These are phyloP conservation scores for Dendrobium huoshanense DNA, from an alignment of 106 monocot genomes.

Conservation along the genomic window DNA sequence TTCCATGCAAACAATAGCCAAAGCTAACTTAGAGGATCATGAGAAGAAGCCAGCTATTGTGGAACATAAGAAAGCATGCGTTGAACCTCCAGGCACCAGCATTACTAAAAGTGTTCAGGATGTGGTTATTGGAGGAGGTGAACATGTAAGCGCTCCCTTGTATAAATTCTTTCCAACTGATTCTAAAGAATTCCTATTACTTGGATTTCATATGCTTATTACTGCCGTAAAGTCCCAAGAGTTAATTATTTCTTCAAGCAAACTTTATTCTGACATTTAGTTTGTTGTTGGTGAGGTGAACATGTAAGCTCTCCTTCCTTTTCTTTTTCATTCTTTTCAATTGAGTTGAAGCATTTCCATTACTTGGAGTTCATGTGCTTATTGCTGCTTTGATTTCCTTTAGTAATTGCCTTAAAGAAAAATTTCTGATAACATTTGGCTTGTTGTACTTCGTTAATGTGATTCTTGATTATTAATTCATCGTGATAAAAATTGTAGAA, in stretches of 20 bases:
- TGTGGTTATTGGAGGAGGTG: conserved; percentile 70
- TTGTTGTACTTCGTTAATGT: too few species aligned
- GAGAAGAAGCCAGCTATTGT: conserved; percentile 27
- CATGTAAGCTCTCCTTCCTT: too few species aligned
- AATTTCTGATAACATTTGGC: neutral
- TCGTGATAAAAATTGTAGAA: too few species aligned
- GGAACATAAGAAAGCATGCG: conserved; percentile 39
- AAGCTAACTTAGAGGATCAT: conserved; percentile 21
- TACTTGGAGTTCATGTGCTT: neutral
- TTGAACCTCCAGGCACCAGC: conserved; percentile 78
- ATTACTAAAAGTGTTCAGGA: conserved; percentile 77
- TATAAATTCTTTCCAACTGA: too few species aligned
- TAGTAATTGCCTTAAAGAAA: neutral
- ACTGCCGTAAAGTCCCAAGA: too few species aligned
- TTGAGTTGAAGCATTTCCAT: neutral
- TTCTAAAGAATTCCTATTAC: too few species aligned
- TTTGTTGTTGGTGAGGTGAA: too few species aligned
- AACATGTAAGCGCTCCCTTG: conserved; percentile 45
- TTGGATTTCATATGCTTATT: too few species aligned
- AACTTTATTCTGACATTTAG: too few species aligned
- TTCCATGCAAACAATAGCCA: conserved; percentile 26
- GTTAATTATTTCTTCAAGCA: too few species aligned
- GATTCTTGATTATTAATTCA: too few species aligned
- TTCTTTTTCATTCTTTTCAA: conserved; percentile 1
- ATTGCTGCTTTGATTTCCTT: neutral